Percentiles rank a stretch among this genome's conserved stretches.
These are phyloP conservation scores for Aegilops bicornis DNA, from an alignment of 176 grass and related monocot species.

Conservation along the genomic window DNA sequence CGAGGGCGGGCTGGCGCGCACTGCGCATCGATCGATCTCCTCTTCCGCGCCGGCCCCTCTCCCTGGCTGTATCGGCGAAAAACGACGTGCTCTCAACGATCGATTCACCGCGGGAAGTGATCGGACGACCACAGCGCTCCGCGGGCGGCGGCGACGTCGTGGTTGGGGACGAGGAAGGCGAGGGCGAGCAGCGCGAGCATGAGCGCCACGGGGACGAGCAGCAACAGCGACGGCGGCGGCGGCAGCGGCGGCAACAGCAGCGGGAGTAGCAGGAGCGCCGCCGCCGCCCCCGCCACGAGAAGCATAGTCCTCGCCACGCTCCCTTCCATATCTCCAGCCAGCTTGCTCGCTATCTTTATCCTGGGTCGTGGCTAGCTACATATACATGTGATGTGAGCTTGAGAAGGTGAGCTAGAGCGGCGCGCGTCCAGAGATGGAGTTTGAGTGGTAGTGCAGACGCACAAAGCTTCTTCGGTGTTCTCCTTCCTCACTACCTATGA, in stretches of 20 bases:
- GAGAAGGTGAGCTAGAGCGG: not conserved
- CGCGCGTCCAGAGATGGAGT: not conserved
- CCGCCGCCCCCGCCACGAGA: constrained; percentile 18
- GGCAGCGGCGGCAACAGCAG: constrained; percentile 35
- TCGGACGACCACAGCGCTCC: not conserved
- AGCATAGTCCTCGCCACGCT: not conserved
- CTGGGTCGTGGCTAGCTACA: not conserved
- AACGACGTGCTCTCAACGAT: too few relatives aligned
- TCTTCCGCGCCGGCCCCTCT: not conserved
- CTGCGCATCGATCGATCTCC: not conserved
- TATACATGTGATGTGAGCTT: not conserved
- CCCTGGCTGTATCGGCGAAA: too few relatives aligned
- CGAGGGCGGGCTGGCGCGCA: too few relatives aligned
- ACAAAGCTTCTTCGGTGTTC: too few relatives aligned
- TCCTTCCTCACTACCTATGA: too few relatives aligned
- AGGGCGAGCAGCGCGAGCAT: constrained; percentile 35
- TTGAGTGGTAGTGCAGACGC: too few relatives aligned
- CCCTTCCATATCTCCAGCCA: constrained; percentile 1
- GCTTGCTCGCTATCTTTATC: too few relatives aligned
- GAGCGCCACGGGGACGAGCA: constrained; percentile 28
- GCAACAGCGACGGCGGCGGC: constrained; percentile 32
- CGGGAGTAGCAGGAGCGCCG: constrained; percentile 32
- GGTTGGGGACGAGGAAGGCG: constrained; percentile 27
- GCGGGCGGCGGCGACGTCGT: not conserved
- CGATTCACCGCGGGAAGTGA: not conserved